Evolutionary conservation across 1,284 basidiomycete species (phyloP).

Genomic region (Melampsora larici-populina): DNA sequence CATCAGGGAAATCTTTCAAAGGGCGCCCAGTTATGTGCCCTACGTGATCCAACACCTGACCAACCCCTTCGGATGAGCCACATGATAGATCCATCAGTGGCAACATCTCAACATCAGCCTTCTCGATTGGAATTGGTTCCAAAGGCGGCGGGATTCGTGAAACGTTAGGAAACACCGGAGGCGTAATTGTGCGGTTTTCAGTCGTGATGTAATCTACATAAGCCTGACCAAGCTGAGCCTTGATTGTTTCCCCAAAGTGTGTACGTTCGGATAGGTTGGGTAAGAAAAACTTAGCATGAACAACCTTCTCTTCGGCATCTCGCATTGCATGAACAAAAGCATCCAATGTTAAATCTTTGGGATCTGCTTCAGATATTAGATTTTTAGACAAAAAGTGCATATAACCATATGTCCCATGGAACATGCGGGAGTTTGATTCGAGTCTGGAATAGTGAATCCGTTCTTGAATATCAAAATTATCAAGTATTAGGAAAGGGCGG

Average conservation of each 20-base stretch:
- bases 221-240: slow-evolving; percentile 2
- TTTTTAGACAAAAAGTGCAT: background rate
- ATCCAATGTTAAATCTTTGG: background rate
- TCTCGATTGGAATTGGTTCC: background rate
- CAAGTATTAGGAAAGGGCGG: slow-evolving; percentile 6
- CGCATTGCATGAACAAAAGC: background rate
- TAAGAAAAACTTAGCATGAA: background rate
- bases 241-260: background rate
- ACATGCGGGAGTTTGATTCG: background rate
- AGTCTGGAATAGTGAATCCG: background rate
- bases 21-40: background rate
- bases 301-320: background rate
- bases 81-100: slow-evolving; percentile 20
- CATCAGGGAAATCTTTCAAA: background rate
- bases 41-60: background rate
- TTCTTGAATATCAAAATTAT: slow-evolving; percentile 26
- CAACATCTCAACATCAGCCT: slow-evolving; percentile 12
- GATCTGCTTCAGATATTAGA: background rate
- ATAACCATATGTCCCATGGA: slow-evolving; percentile 19
- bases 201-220: background rate
- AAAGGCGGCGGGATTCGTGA: too few relatives aligned
- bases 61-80: slow-evolving; percentile 16
- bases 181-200: background rate
- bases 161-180: too few relatives aligned
- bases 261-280: background rate